Conservation (phyloP, 345 rosid species). For the Bretschneidera sinensis region DNA sequence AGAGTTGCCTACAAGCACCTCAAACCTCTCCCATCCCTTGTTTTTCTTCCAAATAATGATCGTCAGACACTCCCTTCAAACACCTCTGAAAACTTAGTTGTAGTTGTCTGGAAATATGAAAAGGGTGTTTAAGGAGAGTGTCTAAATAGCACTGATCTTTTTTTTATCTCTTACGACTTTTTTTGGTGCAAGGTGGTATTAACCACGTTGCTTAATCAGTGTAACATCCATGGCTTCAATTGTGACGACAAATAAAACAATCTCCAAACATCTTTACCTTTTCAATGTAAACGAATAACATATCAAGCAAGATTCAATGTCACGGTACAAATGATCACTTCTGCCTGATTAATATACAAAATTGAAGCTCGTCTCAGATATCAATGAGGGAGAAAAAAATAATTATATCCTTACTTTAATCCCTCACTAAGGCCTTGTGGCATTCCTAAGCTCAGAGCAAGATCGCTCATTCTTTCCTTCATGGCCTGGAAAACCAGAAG, state of each 20-base stretch:
- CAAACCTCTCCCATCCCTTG: no score
- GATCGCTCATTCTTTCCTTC: constrained; percentile 89
- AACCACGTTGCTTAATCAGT: background rate
- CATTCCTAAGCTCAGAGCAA: constrained; percentile 93
- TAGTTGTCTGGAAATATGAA: no score
- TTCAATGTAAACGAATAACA: background rate
- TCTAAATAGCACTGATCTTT: no score
- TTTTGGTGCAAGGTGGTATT: no score
- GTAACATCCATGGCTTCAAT: background rate
- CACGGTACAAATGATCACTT: background rate
- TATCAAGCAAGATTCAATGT: background rate
- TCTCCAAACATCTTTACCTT: background rate
- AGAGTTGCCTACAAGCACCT: no score
- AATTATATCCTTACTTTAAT: constrained; percentile 35
- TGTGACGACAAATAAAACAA: background rate
- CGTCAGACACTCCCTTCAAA: no score
- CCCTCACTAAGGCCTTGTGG: constrained; percentile 75
- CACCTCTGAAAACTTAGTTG: no score
- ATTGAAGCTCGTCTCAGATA: background rate
- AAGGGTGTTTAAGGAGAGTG: no score
- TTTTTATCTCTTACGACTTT: no score
- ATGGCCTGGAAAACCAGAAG: constrained; percentile 49
- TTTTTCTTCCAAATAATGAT: no score
- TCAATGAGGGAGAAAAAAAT: background rate
- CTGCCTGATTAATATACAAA: constrained; percentile 16